Conservation (phyloP, 805 yeast species). For the Metschnikowia aberdeeniae region DNA sequence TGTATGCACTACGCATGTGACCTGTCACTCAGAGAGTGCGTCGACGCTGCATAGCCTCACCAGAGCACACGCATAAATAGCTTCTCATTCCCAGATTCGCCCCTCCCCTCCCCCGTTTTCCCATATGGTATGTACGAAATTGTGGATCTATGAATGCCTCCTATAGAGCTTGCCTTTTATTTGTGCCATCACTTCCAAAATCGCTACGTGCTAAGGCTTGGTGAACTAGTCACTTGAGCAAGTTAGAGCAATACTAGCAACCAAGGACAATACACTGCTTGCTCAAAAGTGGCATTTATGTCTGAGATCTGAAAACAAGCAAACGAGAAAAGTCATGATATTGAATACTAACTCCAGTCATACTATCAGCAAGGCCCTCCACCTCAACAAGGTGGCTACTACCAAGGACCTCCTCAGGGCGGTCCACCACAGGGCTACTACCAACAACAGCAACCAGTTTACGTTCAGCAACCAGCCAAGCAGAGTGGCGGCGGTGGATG, state of each 20-base stretch:
- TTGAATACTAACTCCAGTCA: slow-evolving; percentile 10
- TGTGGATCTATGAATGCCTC: too few relatives aligned
- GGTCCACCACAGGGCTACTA: slow-evolving; percentile 27
- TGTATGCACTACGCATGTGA: background rate
- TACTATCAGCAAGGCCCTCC: slow-evolving; percentile 14
- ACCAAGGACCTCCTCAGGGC: slow-evolving; percentile 23
- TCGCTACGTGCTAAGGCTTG: too few relatives aligned
- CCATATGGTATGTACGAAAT: slow-evolving; percentile 1
- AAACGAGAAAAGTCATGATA: too few relatives aligned
- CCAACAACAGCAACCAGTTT: slow-evolving; percentile 33
- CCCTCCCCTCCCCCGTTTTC: background rate
- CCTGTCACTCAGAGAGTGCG: background rate
- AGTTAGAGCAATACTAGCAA: too few relatives aligned
- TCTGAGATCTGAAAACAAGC: too few relatives aligned
- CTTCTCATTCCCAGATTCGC: background rate
- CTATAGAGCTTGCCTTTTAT: too few relatives aligned
- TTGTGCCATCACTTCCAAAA: too few relatives aligned
- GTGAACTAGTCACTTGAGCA: too few relatives aligned
- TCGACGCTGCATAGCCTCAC: slow-evolving; percentile 3
- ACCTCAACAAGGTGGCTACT: slow-evolving; percentile 13
- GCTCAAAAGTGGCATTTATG: too few relatives aligned
- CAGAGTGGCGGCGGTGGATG: slow-evolving; percentile 22
- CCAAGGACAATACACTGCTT: too few relatives aligned
- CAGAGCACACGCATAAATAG: slow-evolving; percentile 2
- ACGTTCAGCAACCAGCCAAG: slow-evolving; percentile 26